Base-by-base conservation (phyloP, 148 eudicot species). In the Rhododendron vialii region DNA sequence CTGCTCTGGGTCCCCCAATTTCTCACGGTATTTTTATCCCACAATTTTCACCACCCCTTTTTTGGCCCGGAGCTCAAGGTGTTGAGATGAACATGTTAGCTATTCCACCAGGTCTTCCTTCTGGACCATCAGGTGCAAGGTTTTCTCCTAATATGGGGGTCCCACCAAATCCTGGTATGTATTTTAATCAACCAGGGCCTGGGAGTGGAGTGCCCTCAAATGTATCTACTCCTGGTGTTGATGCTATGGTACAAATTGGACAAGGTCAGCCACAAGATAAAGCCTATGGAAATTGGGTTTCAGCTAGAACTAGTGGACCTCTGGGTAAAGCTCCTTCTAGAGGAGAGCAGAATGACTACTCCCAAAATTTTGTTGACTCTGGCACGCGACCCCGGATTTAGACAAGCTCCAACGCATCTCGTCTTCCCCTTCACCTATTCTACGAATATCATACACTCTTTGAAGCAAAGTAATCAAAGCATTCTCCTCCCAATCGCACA, bases 321-420 rank as follows among this genome's bases (percentile, higher is more conserved):
- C 89, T 91, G 84, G 98, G 98, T 88, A 97, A 94, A 91, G 99
- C 96, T 89, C 99, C 98, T 74, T 95, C 99, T 15, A 93, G 98
- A 86, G 99, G 98, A 89, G 99, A 97, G 91, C 99, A 97, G 85
- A 97, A 97, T 91, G 99, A 97, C 88, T 97, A 95, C 87, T 97
- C 99, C 50, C 99, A 97, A 87, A 97, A 96, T 87, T 97, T 97
- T 92, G 99, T 97, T 59, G 99, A 97, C 91, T 92, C 98, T 79
- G 99, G 99, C 75, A 90, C 91, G 96, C 93, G 98, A 8, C 99
- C 99, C 45, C 99, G 95, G 90, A 97, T n/a, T n/a, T n/a, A n/a
- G n/a, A n/a, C n/a, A 33, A 33, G 35, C 35, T 33, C 35, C 35
- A 33, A 33, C 1, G 35, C 35, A 33, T 33, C 35, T 33, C 35